Evolutionary conservation across 1,284 basidiomycete species (phyloP).

Genomic region (Pascua guehoae): DNA sequence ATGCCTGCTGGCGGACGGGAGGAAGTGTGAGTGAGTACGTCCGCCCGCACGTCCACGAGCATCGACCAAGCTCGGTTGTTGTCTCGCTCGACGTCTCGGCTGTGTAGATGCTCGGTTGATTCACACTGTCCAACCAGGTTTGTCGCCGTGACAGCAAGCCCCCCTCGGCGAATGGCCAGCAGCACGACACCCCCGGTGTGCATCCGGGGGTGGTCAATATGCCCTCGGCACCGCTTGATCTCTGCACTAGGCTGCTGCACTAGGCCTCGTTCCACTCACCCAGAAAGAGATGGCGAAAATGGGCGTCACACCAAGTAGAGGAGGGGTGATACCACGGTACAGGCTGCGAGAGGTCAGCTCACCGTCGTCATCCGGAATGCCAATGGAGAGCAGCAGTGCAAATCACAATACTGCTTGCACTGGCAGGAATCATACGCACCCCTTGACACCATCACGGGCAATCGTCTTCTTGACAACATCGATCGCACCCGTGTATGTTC

Average conservation of each 20-base stretch:
- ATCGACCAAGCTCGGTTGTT: no score
- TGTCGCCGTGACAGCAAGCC: no score
- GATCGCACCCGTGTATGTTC: constrained; percentile 84
- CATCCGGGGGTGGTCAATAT: neutral
- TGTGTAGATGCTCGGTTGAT: no score
- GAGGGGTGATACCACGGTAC: constrained; percentile 95
- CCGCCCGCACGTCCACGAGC: no score
- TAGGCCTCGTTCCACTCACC: constrained; percentile 57
- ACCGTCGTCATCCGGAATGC: neutral
- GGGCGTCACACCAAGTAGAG: constrained; percentile 92
- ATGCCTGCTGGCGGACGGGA: no score
- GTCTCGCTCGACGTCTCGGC: no score
- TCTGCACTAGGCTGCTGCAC: neutral
- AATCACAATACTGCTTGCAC: neutral
- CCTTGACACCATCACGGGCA: constrained; percentile 80
- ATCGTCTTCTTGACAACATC: constrained; percentile 91
- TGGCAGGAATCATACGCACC: constrained; percentile 56
- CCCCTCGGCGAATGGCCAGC: no score
- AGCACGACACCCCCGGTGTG: no score
- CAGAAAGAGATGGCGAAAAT: constrained; percentile 99
- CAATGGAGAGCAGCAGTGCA: neutral
- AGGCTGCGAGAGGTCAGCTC: constrained; percentile 55
- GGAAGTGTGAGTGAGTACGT: no score
- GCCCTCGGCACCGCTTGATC: neutral
- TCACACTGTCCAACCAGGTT: no score